These are phyloP conservation scores for Amanita molliuscula DNA, from an alignment of 768 basidiomycete species.

Conservation along the genomic window DNA sequence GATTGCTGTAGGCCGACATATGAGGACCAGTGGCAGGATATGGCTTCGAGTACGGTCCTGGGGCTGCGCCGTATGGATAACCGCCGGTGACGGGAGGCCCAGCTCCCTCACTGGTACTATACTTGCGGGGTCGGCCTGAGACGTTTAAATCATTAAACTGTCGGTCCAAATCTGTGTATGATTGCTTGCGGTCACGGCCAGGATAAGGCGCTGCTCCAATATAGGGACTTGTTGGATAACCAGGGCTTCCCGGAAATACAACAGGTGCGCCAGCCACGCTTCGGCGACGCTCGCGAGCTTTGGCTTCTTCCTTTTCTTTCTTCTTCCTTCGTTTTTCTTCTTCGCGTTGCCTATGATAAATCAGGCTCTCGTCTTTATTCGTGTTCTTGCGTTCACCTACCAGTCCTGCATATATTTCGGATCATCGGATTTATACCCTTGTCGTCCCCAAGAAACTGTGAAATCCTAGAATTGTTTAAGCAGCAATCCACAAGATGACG, in stretches of 20 bases:
- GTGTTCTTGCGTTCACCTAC: constrained; percentile 16
- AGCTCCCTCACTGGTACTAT: constrained; percentile 32
- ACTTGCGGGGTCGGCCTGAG: constrained; percentile 31
- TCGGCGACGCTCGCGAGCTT: constrained; percentile 46
- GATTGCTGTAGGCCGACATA: constrained; percentile 16
- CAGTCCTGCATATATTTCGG: constrained; percentile 35
- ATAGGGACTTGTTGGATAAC: constrained; percentile 10
- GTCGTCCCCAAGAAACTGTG: constrained; percentile 43
- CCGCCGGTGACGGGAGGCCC: constrained; percentile 25
- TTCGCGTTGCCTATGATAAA: constrained; percentile 29
- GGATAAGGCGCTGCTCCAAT: constrained; percentile 14
- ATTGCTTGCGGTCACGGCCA: background rate
- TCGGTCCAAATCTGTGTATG: constrained; percentile 21
- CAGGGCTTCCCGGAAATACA: constrained; percentile 20
- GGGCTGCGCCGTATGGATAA: constrained; percentile 10
- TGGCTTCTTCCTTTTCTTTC: constrained; percentile 34
- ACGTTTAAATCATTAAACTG: constrained; percentile 34
- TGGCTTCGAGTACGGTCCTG: constrained; percentile 9
- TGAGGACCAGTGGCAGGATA: constrained; percentile 24
- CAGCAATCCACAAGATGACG: constrained; percentile 2
- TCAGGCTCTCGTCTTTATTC: background rate
- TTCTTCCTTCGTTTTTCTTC: constrained; percentile 34
- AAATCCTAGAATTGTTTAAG: constrained; percentile 35
- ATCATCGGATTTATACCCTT: constrained; percentile 19
- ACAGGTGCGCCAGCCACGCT: constrained; percentile 34